These are phyloP conservation scores for Fusarium armeniacum DNA, from an alignment of 2,329 filamentous ascomycete species.

Conservation along the genomic window DNA sequence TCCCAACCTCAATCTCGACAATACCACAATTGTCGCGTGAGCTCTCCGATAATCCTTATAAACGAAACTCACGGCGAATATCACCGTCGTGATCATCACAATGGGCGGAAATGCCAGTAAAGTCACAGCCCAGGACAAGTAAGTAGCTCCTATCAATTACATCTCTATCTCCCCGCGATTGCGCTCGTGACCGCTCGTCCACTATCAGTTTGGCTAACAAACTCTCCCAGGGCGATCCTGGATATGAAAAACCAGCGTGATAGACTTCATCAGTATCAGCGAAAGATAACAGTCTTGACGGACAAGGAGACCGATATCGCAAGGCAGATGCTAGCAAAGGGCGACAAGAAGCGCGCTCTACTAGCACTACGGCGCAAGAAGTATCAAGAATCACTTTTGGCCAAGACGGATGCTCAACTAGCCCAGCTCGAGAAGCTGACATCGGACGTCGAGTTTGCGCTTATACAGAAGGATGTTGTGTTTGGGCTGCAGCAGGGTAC, in stretches of 20 bases:
- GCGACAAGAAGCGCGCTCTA: slow-evolving; percentile 85
- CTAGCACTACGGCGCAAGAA: slow-evolving; percentile 94
- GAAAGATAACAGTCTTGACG: slow-evolving; percentile 87
- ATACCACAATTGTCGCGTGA: slow-evolving; percentile 12
- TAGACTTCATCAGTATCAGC: slow-evolving; percentile 96
- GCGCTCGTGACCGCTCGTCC: slow-evolving; percentile 35
- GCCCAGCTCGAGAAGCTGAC: slow-evolving; percentile 92
- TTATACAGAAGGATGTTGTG: slow-evolving; percentile 96
- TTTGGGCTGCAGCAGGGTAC: slow-evolving; percentile 95
- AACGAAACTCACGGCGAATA: slow-evolving; percentile 15
- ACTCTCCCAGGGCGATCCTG: slow-evolving; percentile 82
- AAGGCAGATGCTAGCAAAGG: slow-evolving; percentile 81
- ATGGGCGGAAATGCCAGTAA: slow-evolving; percentile 72
- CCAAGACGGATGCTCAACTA: slow-evolving; percentile 93
- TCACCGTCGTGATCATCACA: slow-evolving; percentile 28
- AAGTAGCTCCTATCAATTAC: slow-evolving; percentile 49
- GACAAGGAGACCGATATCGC: slow-evolving; percentile 90
- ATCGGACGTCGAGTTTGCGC: slow-evolving; percentile 91
- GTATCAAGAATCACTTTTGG: slow-evolving; percentile 91
- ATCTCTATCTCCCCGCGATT: slow-evolving; percentile 25
- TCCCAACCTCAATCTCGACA: not conserved
- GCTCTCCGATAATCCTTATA: not conserved
- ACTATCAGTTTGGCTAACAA: slow-evolving; percentile 12
- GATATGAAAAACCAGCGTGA: slow-evolving; percentile 98
- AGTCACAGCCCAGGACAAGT: slow-evolving; percentile 87